phyloP scores from a whole-genome alignment of 768 basidiomycete species.

The Tylopilus felleus region DNA sequence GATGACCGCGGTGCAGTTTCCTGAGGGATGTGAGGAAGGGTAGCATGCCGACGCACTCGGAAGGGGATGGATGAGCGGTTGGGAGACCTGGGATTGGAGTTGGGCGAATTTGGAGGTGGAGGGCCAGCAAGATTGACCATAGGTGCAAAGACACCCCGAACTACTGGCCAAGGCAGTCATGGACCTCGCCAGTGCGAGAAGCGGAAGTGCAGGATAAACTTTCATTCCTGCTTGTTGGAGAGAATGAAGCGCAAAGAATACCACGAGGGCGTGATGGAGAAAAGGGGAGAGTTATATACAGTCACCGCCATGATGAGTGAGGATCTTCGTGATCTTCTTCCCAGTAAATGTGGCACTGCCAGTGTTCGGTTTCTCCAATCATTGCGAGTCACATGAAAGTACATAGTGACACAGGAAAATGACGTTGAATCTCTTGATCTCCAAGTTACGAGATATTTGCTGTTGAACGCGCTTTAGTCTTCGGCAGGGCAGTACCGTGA shows the following conservation, averaged over 20 bases:
- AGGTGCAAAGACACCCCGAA: slow-evolving; percentile 18
- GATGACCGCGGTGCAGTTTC: slow-evolving; percentile 35
- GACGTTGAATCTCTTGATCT: too few species aligned
- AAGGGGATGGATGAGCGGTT: slow-evolving; percentile 14
- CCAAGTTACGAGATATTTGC: too few species aligned
- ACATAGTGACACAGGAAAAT: too few species aligned
- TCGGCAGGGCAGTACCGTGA: too few species aligned
- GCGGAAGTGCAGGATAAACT: not conserved
- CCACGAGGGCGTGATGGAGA: too few species aligned
- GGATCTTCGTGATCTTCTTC: too few species aligned
- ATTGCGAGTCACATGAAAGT: too few species aligned
- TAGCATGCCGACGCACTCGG: not conserved
- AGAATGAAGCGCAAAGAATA: not conserved
- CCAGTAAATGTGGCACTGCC: not conserved
- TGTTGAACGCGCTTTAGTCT: too few species aligned
- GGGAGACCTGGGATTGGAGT: slow-evolving; percentile 16
- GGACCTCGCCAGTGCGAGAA: not conserved
- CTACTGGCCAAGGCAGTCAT: not conserved
- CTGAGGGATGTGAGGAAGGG: slow-evolving; percentile 23
- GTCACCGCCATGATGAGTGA: not conserved
- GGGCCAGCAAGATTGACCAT: slow-evolving; percentile 19
- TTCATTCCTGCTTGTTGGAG: not conserved
- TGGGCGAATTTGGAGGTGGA: slow-evolving; percentile 10
- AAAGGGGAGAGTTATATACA: not conserved
- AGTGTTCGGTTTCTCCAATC: too few species aligned